These are phyloP conservation scores for Xerocomus potaroensis DNA, from an alignment of 768 basidiomycete genomes.

Conservation along the genomic window DNA sequence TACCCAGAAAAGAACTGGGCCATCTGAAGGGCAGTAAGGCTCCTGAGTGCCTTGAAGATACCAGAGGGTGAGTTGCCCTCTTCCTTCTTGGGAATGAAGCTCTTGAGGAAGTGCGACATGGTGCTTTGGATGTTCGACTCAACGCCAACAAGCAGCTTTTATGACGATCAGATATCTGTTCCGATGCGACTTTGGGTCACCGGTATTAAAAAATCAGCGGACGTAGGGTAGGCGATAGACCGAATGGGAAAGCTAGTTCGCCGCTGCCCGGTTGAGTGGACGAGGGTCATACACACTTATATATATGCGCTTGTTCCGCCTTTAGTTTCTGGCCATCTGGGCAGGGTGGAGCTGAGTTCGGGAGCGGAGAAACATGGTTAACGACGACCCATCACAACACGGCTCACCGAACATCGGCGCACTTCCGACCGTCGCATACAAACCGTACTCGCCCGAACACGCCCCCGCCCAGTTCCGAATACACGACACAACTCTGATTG, in stretches of 20 bases:
- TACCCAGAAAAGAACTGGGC: conserved; percentile 58
- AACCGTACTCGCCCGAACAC: background rate
- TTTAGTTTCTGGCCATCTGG: too few relatives aligned
- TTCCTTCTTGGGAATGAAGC: conserved; percentile 48
- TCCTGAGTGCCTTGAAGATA: conserved; percentile 40
- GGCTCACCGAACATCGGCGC: background rate
- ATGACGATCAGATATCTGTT: conserved; percentile 3
- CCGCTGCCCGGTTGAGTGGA: too few relatives aligned
- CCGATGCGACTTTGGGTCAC: background rate
- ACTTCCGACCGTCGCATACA: background rate
- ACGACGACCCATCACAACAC: background rate
- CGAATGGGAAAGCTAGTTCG: too few relatives aligned
- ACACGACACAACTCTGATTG: background rate
- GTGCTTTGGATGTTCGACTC: background rate
- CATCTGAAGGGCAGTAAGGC: conserved; percentile 52
- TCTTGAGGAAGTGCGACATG: conserved; percentile 38
- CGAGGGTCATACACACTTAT: too few relatives aligned
- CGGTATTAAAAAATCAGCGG: background rate
- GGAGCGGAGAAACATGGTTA: background rate
- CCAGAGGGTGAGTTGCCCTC: conserved; percentile 32
- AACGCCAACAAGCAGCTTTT: conserved; percentile 9
- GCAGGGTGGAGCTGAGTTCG: background rate
- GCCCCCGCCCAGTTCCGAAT: background rate
- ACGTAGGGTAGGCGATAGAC: background rate
- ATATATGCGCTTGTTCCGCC: too few relatives aligned